Conservation (phyloP, 1,284 basidiomycete species). For the Phylloporus gajari region DNA sequence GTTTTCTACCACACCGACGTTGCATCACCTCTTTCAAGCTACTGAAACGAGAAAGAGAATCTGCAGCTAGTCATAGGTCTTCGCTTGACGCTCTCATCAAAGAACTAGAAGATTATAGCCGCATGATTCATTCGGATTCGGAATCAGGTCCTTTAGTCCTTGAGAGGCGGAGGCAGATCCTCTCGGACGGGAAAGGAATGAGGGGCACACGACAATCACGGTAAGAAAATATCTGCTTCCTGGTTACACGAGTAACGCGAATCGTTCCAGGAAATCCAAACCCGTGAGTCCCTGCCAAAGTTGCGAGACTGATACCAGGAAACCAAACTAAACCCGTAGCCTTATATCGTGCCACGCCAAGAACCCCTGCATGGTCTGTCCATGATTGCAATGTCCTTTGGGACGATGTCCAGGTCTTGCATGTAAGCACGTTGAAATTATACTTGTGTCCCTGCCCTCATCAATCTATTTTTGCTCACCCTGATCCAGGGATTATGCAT, state of each 20-base stretch:
- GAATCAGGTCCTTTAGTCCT: not conserved
- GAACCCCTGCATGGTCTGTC: conserved; percentile 14
- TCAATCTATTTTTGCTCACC: not conserved
- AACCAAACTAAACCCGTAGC: not conserved
- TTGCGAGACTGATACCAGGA: not conserved
- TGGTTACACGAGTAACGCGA: not conserved
- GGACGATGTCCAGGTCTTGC: conserved; percentile 9
- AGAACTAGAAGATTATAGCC: conserved; percentile 20
- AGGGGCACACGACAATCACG: not conserved
- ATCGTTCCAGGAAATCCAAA: conserved; percentile 12
- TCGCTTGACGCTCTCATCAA: conserved; percentile 22
- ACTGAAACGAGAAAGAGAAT: conserved; percentile 23
- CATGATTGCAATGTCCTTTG: conserved; percentile 11
- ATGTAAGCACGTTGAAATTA: conserved; percentile 9
- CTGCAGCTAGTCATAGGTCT: conserved; percentile 15
- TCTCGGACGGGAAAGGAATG: not conserved
- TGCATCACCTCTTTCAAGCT: conserved; percentile 13
- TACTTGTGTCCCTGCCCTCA: not conserved
- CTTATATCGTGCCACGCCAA: not conserved
- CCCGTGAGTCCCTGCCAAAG: conserved; percentile 13
- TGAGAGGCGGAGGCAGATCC: conserved; percentile 8
- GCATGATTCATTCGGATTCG: not conserved
- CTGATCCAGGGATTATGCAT: conserved; percentile 16
- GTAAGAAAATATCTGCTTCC: conserved; percentile 12
- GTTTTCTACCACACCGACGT: not conserved